Percentiles rank a stretch among this genome's conserved stretches.
These are phyloP conservation scores for Paraconiothyrium brasiliense DNA, from an alignment of 2,329 filamentous ascomycete species.

Conservation along the genomic window DNA sequence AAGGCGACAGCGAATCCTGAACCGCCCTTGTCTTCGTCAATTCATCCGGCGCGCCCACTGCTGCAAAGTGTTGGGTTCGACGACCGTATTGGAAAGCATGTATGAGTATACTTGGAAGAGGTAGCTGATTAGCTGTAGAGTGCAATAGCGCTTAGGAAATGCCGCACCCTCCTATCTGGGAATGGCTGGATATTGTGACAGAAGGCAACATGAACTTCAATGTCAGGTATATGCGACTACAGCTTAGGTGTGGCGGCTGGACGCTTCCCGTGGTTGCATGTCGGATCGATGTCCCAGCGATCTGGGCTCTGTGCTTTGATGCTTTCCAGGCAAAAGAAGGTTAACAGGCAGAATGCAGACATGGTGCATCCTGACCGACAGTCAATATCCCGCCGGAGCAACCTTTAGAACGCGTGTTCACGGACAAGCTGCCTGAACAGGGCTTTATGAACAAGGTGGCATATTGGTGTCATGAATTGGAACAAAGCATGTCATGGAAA, in stretches of 20 bases:
- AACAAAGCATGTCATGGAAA: constrained; percentile 5
- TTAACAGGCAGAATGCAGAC: constrained; percentile 35
- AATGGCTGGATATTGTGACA: not conserved
- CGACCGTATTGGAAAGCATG: not conserved
- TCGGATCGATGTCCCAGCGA: constrained; percentile 33
- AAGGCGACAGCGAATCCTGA: not conserved
- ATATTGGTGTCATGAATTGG: constrained; percentile 1
- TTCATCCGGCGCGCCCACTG: constrained; percentile 34
- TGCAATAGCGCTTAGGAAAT: constrained; percentile 28
- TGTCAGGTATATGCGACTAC: constrained; percentile 4
- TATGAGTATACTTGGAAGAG: constrained; percentile 22
- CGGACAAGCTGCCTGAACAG: constrained; percentile 23
- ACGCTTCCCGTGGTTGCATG: constrained; percentile 34
- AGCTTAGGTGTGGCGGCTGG: constrained; percentile 9
- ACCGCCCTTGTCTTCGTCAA: constrained; percentile 11
- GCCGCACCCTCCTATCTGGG: constrained; percentile 23
- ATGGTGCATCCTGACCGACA: constrained; percentile 33
- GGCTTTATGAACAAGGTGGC: constrained; percentile 18
- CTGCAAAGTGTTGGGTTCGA: constrained; percentile 19
- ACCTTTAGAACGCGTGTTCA: constrained; percentile 43
- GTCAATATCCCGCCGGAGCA: constrained; percentile 32
- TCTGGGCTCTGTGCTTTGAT: constrained; percentile 31
- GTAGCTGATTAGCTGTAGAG: constrained; percentile 33
- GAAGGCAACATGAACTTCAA: not conserved
- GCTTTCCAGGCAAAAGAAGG: constrained; percentile 30